A percentile compares a stretch with the other conserved stretches of the same genome.
phyloP scores from a whole-genome alignment of 768 basidiomycete species.

The Coprinopsis cinerea region DNA sequence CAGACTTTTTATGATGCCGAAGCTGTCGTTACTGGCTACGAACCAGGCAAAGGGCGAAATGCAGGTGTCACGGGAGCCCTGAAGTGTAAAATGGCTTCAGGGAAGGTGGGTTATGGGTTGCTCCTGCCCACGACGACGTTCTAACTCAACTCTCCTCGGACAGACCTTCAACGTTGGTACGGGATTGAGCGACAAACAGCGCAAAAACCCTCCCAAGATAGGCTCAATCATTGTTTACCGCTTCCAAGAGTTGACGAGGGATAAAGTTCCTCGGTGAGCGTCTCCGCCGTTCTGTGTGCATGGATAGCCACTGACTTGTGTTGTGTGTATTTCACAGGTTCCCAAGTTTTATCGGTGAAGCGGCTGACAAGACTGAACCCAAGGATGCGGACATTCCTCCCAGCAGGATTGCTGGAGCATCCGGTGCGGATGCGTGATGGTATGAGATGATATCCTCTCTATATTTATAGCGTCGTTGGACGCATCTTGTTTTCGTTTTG shows the following conservation, averaged over 20 bases:
- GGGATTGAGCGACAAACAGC: constrained; percentile 48
- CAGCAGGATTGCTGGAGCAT: constrained; percentile 4
- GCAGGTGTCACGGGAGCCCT: constrained; percentile 43
- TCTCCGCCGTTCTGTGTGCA: not conserved
- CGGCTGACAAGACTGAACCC: constrained; percentile 44
- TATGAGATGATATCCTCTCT: not conserved
- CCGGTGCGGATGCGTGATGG: constrained; percentile 2
- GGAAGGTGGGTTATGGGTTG: constrained; percentile 36
- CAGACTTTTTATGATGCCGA: constrained; percentile 57
- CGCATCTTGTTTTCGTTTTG: not conserved
- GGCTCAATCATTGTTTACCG: constrained; percentile 52
- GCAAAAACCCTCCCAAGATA: constrained; percentile 47
- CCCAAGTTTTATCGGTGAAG: constrained; percentile 48
- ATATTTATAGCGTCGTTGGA: not conserved
- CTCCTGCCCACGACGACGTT: not conserved
- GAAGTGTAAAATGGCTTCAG: constrained; percentile 55
- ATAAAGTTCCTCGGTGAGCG: constrained; percentile 49
- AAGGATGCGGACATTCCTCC: constrained; percentile 52
- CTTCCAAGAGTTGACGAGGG: constrained; percentile 54
- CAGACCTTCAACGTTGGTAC: constrained; percentile 54
- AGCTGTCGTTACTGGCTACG: constrained; percentile 53
- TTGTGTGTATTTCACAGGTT: constrained; percentile 29
- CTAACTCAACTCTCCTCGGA: not conserved
- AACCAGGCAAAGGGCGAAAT: constrained; percentile 45
- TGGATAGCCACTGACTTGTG: not conserved